These are phyloP conservation scores for Aspergillus sp. DNA, from an alignment of 2,329 filamentous ascomycete genomes.

Conservation along the genomic window DNA sequence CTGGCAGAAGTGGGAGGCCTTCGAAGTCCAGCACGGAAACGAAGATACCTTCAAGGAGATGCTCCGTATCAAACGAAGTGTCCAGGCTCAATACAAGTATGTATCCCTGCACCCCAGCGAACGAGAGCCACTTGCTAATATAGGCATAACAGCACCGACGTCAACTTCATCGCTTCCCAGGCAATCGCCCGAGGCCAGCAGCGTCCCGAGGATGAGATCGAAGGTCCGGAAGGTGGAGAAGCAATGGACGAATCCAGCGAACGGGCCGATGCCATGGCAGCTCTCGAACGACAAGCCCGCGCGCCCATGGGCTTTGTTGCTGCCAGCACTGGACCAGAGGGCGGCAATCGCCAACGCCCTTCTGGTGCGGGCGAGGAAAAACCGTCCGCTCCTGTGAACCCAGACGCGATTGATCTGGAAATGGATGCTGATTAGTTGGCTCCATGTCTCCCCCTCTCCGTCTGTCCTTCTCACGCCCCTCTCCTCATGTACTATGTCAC, in stretches of 20 bases:
- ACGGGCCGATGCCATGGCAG: conserved; percentile 74
- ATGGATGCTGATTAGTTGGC: conserved; percentile 26
- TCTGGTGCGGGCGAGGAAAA: conserved; percentile 17
- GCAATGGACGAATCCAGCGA: conserved; percentile 37
- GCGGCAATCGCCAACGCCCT: conserved; percentile 44
- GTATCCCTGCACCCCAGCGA: conserved; percentile 14
- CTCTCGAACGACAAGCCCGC: conserved; percentile 75
- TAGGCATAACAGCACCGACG: conserved; percentile 58
- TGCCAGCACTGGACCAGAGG: conserved; percentile 64
- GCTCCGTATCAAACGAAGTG: conserved; percentile 92
- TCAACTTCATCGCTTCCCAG: conserved; percentile 96
- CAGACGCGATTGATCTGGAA: conserved; percentile 73
- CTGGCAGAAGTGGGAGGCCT: conserved; percentile 94
- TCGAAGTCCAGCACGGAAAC: conserved; percentile 96
- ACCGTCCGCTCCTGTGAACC: conserved; percentile 52
- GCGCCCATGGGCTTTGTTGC: conserved; percentile 88
- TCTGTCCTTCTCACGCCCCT: no score
- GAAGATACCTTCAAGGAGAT: conserved; percentile 99
- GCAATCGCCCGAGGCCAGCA: conserved; percentile 73
- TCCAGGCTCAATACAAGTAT: conserved; percentile 92
- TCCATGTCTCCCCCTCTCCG: no score
- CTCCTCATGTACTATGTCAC: no score
- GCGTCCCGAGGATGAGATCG: conserved; percentile 30
- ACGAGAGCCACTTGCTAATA: conserved; percentile 23
- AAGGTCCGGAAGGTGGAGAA: conserved; percentile 31